These are phyloP conservation scores for Diplotaxis tenuifolia DNA, from an alignment of 345 rosid genomes.

Conservation along the genomic window DNA sequence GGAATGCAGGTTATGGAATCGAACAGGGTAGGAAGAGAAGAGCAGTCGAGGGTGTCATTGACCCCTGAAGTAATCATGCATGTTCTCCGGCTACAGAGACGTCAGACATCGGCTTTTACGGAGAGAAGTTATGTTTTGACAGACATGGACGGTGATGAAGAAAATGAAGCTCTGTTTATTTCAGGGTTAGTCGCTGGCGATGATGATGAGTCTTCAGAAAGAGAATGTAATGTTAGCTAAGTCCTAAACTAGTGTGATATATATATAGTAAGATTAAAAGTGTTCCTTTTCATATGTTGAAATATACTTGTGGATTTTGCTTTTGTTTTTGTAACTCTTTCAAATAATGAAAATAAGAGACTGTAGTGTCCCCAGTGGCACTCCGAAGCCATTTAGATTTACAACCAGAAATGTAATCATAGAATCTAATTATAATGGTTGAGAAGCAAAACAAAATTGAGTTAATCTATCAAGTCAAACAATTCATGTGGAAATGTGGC, in stretches of 20 bases:
- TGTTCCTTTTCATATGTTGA: background rate
- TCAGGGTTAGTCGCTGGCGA: conserved; percentile 13
- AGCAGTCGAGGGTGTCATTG: conserved; percentile 44
- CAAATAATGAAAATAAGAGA: conserved; percentile 17
- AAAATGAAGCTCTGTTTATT: conserved; percentile 35
- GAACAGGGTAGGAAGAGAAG: conserved; percentile 54
- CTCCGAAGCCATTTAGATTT: background rate
- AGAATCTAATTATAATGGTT: background rate
- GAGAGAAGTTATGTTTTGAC: conserved; percentile 50
- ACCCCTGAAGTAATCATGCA: conserved; percentile 72
- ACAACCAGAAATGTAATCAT: background rate
- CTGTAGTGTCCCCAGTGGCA: too few species aligned
- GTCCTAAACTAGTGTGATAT: background rate
- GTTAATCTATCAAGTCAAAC: background rate
- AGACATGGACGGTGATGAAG: conserved; percentile 46
- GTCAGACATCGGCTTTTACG: conserved; percentile 45
- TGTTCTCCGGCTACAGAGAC: conserved; percentile 59
- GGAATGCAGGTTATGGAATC: conserved; percentile 57
- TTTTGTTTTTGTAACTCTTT: conserved; percentile 14
- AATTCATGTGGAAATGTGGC: background rate
- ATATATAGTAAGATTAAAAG: background rate
- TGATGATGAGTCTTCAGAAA: conserved; percentile 25
- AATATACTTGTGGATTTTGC: conserved; percentile 6
- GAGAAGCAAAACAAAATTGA: background rate
- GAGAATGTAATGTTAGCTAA: conserved; percentile 36